Percentiles rank a stretch among this genome's conserved stretches.
Conservation (phyloP, 2,329 filamentous ascomycete genomes). For the Pseudogymnoascus sp. region DNA sequence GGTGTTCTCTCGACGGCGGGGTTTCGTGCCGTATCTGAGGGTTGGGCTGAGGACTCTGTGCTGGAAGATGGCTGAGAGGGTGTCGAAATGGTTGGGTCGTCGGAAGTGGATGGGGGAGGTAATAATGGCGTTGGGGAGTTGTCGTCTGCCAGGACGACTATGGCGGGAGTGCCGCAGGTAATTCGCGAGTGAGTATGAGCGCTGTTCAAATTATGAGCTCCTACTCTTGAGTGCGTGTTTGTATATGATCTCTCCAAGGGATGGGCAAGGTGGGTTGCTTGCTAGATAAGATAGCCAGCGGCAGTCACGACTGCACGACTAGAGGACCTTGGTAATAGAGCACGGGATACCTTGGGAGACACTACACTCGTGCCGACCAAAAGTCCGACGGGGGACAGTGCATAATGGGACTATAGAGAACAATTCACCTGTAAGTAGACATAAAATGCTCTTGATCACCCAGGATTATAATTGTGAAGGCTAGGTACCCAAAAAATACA, state of each 20-base stretch:
- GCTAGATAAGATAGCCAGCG: not conserved
- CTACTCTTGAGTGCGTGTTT: not conserved
- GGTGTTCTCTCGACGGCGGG: slow-evolving; percentile 15
- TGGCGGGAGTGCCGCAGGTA: slow-evolving; percentile 39
- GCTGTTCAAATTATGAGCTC: not conserved
- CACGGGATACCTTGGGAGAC: slow-evolving; percentile 6
- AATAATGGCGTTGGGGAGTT: slow-evolving; percentile 38
- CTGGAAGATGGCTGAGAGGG: slow-evolving; percentile 40
- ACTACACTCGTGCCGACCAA: not conserved
- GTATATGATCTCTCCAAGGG: not conserved
- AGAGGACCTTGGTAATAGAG: not conserved
- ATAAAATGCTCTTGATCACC: not conserved
- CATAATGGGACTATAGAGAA: not conserved
- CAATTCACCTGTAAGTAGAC: not conserved
- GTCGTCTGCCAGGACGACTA: slow-evolving; percentile 68
- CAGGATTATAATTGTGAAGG: not conserved
- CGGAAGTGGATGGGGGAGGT: slow-evolving; percentile 58
- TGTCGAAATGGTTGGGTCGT: slow-evolving; percentile 53
- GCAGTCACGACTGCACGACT: not conserved
- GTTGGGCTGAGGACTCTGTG: slow-evolving; percentile 37
- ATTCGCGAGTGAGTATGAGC: slow-evolving; percentile 7
- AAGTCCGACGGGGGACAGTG: not conserved
- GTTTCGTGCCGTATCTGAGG: slow-evolving; percentile 19
- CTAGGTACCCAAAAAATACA: not conserved
- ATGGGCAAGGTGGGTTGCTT: not conserved